phyloP scores from a whole-genome alignment of 345 rosid genomes.

The Acer saccharum region DNA sequence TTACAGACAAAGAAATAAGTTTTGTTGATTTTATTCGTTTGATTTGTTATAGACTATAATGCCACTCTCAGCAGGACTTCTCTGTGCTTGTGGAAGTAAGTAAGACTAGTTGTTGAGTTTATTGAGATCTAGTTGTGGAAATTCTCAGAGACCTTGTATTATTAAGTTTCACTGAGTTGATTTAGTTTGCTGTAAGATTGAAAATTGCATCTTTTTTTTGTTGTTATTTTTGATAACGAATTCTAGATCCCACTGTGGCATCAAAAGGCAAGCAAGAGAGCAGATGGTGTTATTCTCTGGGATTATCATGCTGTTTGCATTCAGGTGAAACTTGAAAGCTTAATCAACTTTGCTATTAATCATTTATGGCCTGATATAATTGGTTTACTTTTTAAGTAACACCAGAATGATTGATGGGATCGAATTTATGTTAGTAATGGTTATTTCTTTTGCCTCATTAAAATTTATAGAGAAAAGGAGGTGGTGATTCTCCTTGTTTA shows the following conservation, averaged over 20 bases:
- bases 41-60: too few relatives aligned
- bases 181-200: neutral
- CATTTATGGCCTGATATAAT: neutral
- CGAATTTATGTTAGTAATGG: neutral
- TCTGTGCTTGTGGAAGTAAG: too few relatives aligned
- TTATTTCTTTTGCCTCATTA: slow-evolving; percentile 4
- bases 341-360: neutral
- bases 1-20: neutral
- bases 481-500: slow-evolving; percentile 38
- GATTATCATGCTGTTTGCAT: slow-evolving; percentile 88
- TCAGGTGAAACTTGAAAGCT: slow-evolving; percentile 47
- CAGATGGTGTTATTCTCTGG: slow-evolving; percentile 84
- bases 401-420: slow-evolving; percentile 1
- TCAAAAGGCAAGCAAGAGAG: slow-evolving; percentile 83
- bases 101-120: too few relatives aligned
- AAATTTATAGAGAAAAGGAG: slow-evolving; percentile 52
- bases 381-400: neutral
- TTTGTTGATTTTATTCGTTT: too few relatives aligned
- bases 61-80: too few relatives aligned
- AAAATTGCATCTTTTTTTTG: neutral
- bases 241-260: slow-evolving; percentile 86
- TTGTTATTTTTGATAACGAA: slow-evolving; percentile 12
- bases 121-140: too few relatives aligned
- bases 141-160: too few relatives aligned
- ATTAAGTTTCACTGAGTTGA: neutral